Evolutionary conservation across 306 rosid genomes (phyloP), one percentile per base, ranked within the genome.

Genomic region (Heteromeles arbutifolia): DNA sequence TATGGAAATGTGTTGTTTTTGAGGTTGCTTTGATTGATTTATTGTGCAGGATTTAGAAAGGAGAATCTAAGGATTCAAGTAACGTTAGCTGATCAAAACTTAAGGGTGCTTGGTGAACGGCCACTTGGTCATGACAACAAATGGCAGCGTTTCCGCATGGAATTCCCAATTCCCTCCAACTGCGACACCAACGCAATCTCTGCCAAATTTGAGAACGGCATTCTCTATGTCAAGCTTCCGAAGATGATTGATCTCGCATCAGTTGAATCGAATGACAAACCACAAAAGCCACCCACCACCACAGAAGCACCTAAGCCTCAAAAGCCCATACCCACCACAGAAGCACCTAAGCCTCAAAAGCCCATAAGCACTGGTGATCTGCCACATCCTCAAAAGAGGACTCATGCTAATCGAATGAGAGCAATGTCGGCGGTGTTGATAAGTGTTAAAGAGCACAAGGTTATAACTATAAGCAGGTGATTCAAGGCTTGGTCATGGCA

Each of bases 151-250:
- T 90, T 89, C 65, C 4, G 15, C 3, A 89, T 72, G 65, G 96
- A 93, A 68, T 80, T 89, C 48, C 21, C 83, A 2, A 39, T 93
- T 67, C 74, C 89, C 32, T 6, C 82, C 62, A 69, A 87, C 68
- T 83, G 87, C 45, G 81, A 86, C 77, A n/a, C 69, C 41, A 43
- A 74, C 8, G 69, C 68, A 4, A 82, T 90, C 75, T 21, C 61
- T 25, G 97, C 96, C 4, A 91, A 78, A n/a, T 88, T 83, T 75
- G 92, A 88, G 24, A 78, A 43, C 28, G 89, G 89, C 70, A 17
- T 84, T 2, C 79, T 91, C 14, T 34, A 78, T 19, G 59, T 89
- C 79, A 90, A 71, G 65, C 73, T 83, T 4, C 89, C 93, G 1
- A 90, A 88, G 50, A 31, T 59, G 4, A 75, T 67, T 22, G 58